These are phyloP conservation scores for Calonectria pseudoreteaudii DNA, from an alignment of 2,329 filamentous ascomycete genomes.

Conservation along the genomic window DNA sequence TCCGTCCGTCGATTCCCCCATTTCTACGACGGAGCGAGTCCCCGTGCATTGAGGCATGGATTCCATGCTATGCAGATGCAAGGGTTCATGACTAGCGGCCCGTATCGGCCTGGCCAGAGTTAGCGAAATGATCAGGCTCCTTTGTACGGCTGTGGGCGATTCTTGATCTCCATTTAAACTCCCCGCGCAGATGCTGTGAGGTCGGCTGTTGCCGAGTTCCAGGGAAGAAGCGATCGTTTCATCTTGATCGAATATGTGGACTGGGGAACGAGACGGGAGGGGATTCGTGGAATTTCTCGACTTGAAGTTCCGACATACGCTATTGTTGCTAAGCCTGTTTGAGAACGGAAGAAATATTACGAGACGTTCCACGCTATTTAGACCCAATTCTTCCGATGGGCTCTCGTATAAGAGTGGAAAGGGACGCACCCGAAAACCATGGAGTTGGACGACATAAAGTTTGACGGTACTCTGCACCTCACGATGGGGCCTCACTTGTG, in stretches of 20 bases:
- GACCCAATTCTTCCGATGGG: not conserved
- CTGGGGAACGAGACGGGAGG: not conserved
- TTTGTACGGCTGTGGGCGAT: not conserved
- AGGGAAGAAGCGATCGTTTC: not conserved
- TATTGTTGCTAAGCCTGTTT: not conserved
- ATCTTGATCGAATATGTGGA: not conserved
- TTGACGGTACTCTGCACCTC: too few species aligned
- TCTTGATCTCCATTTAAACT: not conserved
- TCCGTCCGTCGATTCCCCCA: too few species aligned
- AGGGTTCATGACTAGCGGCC: not conserved
- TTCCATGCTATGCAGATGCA: not conserved
- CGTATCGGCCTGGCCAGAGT: not conserved
- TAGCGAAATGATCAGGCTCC: not conserved
- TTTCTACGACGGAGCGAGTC: too few species aligned
- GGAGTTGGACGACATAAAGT: not conserved
- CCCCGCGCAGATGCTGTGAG: not conserved
- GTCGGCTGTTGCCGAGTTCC: not conserved
- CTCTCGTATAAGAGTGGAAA: not conserved
- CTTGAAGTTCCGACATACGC: not conserved
- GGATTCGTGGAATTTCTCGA: slow-evolving; percentile 3
- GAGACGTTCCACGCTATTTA: not conserved
- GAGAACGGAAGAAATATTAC: not conserved
- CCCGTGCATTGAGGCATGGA: not conserved
- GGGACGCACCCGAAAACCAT: not conserved
- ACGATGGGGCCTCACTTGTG: not conserved